Evolutionary conservation across 805 yeast genomes (phyloP).

Genomic region (Ogataea corticis): DNA sequence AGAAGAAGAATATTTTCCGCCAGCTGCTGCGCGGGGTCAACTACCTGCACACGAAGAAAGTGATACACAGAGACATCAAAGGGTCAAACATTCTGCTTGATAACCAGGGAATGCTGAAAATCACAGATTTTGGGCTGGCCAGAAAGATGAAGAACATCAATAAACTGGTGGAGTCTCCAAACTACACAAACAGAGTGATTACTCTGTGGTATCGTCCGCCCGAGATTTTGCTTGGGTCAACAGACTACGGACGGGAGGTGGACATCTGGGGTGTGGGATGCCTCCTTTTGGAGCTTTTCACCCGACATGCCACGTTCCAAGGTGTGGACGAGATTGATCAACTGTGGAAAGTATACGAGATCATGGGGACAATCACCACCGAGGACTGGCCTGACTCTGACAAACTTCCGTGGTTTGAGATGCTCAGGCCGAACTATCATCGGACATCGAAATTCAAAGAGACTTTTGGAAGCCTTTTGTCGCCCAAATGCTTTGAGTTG

Average conservation of each 20-base stretch:
- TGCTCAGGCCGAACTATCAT: conserved; percentile 61
- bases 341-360: conserved; percentile 67
- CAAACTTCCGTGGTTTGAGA: conserved; percentile 88
- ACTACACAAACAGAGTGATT: conserved; percentile 92
- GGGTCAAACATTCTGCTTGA: conserved; percentile 76
- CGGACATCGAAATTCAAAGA: conserved; percentile 41
- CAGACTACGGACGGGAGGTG: conserved; percentile 85
- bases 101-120: conserved; percentile 60
- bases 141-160: conserved; percentile 63
- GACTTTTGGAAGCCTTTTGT: conserved; percentile 41
- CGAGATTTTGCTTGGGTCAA: conserved; percentile 85
- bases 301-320: conserved; percentile 74
- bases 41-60: conserved; percentile 65
- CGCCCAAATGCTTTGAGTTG: conserved; percentile 60
- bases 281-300: conserved; percentile 76
- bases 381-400: conserved; percentile 78
- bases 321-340: conserved; percentile 90
- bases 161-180: conserved; percentile 55
- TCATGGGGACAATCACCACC: conserved; percentile 83
- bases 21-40: conserved; percentile 69
- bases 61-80: conserved; percentile 79
- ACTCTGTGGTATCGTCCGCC: conserved; percentile 99
- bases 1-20: conserved; percentile 63
- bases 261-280: conserved; percentile 99
- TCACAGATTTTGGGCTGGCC: conserved; percentile 84